These are phyloP conservation scores for Passalora sequoiae DNA, from an alignment of 2,329 filamentous ascomycete genomes.

Conservation along the genomic window DNA sequence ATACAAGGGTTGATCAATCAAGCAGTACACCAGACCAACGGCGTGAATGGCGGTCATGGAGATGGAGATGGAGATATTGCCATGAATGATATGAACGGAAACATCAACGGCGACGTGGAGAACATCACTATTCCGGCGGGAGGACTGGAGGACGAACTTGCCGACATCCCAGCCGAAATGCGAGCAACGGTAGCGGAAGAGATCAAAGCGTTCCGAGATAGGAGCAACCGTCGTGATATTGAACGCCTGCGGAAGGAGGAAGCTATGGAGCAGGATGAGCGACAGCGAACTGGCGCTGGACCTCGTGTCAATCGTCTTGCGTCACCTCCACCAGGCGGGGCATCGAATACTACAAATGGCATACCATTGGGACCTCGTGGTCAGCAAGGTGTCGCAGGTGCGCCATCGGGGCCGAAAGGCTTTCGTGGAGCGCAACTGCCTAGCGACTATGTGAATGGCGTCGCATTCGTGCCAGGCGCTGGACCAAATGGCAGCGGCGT, in stretches of 20 bases:
- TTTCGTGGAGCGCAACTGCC: conserved; percentile 57
- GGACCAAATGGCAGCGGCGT: conserved; percentile 45
- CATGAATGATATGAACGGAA: conserved; percentile 26
- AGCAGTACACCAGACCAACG: conserved; percentile 29
- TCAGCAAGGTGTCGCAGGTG: conserved; percentile 60
- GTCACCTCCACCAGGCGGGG: conserved; percentile 60
- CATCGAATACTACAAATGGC: conserved; percentile 61
- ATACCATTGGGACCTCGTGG: conserved; percentile 70
- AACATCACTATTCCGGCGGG: conserved; percentile 84
- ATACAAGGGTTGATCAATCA: conserved; percentile 71
- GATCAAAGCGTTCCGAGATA: conserved; percentile 88
- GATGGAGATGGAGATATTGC: conserved; percentile 19
- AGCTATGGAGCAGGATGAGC: conserved; percentile 82
- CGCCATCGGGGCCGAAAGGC: conserved; percentile 66
- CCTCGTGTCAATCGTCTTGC: conserved; percentile 61
- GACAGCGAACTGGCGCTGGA: conserved; percentile 61
- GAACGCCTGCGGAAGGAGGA: conserved; percentile 85
- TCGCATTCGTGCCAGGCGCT: conserved; percentile 72
- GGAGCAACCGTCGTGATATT: conserved; percentile 80
- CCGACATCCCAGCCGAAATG: conserved; percentile 94
- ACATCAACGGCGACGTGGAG: conserved; percentile 61
- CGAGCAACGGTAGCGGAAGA: conserved; percentile 89
- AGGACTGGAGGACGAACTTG: conserved; percentile 75
- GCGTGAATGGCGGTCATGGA: conserved; percentile 16
- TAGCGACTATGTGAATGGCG: conserved; percentile 68